Evolutionary conservation across 148 eudicot species (phyloP).

Genomic region (Suaeda aralocaspica): DNA sequence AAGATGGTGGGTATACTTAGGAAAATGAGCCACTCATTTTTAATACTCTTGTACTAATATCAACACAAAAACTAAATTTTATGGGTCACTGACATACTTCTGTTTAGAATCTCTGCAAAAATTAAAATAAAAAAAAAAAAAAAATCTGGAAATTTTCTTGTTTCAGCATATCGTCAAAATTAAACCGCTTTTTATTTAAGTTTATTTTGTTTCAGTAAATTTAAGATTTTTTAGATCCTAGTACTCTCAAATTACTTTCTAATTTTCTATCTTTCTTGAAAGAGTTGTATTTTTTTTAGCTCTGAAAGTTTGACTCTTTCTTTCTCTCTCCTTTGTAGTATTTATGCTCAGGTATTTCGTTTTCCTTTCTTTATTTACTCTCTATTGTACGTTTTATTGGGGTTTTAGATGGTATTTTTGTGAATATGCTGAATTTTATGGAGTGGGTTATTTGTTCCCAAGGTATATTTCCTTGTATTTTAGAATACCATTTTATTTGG

Average conservation of each 20-base stretch:
- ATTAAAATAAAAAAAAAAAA: background rate
- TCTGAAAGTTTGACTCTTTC: background rate
- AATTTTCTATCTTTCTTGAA: too few species aligned
- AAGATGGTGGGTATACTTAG: background rate
- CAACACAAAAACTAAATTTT: background rate
- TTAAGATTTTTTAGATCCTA: background rate
- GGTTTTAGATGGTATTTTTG: background rate
- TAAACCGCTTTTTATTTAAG: constrained; percentile 9
- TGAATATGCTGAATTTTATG: background rate
- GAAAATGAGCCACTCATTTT: background rate
- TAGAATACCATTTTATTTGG: constrained; percentile 1
- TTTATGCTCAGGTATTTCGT: constrained; percentile 31
- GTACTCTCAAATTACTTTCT: background rate
- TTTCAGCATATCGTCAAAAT: constrained; percentile 8
- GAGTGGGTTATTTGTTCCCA: background rate
- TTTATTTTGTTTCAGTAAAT: background rate
- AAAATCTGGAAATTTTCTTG: background rate
- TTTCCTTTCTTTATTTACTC: background rate
- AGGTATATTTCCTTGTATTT: background rate
- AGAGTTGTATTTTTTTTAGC: constrained; percentile 2
- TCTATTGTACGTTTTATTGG: background rate
- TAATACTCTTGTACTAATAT: too few species aligned
- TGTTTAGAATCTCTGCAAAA: background rate
- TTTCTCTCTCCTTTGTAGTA: constrained; percentile 10
- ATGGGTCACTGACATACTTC: constrained; percentile 1